Evolutionary conservation across 2,329 filamentous ascomycete genomes (phyloP), one percentile per base, ranked within the genome.

Genomic region (Cyphellophora attinorum): DNA sequence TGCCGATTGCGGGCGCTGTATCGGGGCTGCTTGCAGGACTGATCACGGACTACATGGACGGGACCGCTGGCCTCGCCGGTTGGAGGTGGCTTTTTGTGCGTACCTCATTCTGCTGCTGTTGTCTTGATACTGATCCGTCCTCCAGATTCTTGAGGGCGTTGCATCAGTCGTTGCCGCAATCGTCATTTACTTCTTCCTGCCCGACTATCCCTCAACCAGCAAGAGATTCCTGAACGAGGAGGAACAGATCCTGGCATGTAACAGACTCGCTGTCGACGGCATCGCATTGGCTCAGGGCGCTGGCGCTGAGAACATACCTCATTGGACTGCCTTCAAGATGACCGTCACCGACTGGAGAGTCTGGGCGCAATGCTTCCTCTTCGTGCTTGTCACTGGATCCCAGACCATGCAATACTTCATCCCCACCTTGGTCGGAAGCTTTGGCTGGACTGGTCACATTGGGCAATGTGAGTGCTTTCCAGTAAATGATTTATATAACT

Each of bases 1-100:
- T 70, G 15, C 72, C 74, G 1, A 76, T 79, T 50, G 72, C 72
- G 34, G 74, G 74, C 5, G 58, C 79, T 8, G 56, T 78, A 0
- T 72, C 74, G 0, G 71, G 58, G 55, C 56, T 79, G 6, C 70
- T 79, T 25, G 67, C 72, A 2, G 68, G 59, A 2, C 74, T 79
- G 4, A 81, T 86, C 35, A 70, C 71, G 1, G 62, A 60, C 0
- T 59, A 66, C 31, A 58, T 58, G 48, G 51, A 55, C 38, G 44
- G 49, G 3, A 40, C 46, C 3, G 44, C 41, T 5, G 56, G 54
- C 2, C 44, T 61, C 2, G 52, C 55, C 31, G 63, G 59, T 3
- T 67, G 62, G 53, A 49, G 62, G 36, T 68, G 64, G 65, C 46
- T 65, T n/a, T 65, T 65, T 44, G 61, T 65, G 19, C 21, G 21